Percentiles rank a stretch among this genome's conserved stretches.
phyloP scores from a whole-genome alignment of 1,284 basidiomycete genomes.

The Moniliophthora roreri region DNA sequence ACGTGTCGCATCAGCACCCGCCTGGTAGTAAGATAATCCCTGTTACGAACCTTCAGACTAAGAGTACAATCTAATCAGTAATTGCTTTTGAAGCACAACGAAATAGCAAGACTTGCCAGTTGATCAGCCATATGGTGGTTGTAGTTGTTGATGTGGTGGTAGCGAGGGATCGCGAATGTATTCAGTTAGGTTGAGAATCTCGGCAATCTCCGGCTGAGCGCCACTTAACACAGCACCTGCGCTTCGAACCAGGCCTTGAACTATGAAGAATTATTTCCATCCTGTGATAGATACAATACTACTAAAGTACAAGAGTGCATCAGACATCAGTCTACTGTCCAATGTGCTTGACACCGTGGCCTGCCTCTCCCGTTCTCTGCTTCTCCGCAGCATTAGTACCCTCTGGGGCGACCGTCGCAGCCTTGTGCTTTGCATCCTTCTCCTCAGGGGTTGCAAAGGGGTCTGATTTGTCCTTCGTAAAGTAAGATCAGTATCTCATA shows the following conservation, averaged over 20 bases:
- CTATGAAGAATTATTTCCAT: too few species aligned
- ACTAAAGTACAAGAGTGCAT: too few species aligned
- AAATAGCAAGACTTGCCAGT: conserved; percentile 63
- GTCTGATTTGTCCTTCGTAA: conserved; percentile 3
- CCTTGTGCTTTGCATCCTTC: conserved; percentile 4
- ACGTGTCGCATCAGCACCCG: too few species aligned
- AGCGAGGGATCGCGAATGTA: too few species aligned
- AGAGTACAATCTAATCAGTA: conserved; percentile 1
- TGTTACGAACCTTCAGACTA: conserved; percentile 25
- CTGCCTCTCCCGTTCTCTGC: conserved; percentile 20
- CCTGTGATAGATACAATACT: too few species aligned
- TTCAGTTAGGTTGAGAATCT: too few species aligned
- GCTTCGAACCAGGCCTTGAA: too few species aligned
- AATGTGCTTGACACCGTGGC: conserved; percentile 13
- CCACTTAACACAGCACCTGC: too few species aligned
- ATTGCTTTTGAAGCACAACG: conserved; percentile 62
- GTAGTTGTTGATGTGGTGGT: too few species aligned
- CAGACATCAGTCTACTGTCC: too few species aligned
- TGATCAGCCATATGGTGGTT: conserved; percentile 25
- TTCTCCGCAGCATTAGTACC: conserved; percentile 21
- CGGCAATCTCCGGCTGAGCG: too few species aligned
- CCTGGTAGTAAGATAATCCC: background rate
- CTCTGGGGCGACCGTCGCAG: conserved; percentile 24
- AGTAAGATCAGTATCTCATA: background rate
- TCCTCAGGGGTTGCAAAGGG: conserved; percentile 13